Base-by-base conservation (phyloP, 495 filamentous ascomycete genomes). In the Sordaria brevicollis region DNA sequence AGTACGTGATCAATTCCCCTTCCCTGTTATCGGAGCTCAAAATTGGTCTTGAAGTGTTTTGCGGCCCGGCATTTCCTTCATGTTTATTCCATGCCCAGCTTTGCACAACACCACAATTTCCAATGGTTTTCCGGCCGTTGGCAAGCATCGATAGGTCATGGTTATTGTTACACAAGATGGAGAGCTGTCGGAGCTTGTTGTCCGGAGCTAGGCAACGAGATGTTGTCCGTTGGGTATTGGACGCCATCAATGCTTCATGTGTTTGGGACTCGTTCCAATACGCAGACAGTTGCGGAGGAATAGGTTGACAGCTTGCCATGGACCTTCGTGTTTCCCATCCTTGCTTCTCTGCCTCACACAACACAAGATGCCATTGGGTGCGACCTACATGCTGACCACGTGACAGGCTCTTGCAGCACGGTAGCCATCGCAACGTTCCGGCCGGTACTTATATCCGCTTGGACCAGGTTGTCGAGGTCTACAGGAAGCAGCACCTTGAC, bases 391-490 rank as follows among this genome's bases (percentile, higher is more conserved):
- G 70, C 78, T 80, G 70, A 81, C 73, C 71, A 70, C 71, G 68
- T 73, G 65, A 75, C 76, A 84, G 83, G 71, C 71, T 83, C 13
- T 74, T 85, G 71, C 74, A 81, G 72, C 74, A 79, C 54, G 81
- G 81, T 65, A 80, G 80, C 9, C 80, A 78, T 35, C 76, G 70
- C 69, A 83, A 81, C 74, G 79, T 84, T n/a, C 81, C 80, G 21
- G 83, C 83, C 5, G 83, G 83, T 36, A 78, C 80, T 72, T 76
- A 72, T 70, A 67, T 76, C 39, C 81, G 82, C 75, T 68, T 85
- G 13, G 77, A 79, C 77, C 75, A 83, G 75, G 77, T 85, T 41
- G 77, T 83, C 17, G 83, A 79, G 66, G 82, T 84, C 73, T 85
- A 83, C 78, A 73, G 76, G 72, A 76, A 82, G 75, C 76, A 83